These are phyloP conservation scores for Cavenderia fasciculata DNA, from an alignment of 78 protist species.

Conservation along the genomic window DNA sequence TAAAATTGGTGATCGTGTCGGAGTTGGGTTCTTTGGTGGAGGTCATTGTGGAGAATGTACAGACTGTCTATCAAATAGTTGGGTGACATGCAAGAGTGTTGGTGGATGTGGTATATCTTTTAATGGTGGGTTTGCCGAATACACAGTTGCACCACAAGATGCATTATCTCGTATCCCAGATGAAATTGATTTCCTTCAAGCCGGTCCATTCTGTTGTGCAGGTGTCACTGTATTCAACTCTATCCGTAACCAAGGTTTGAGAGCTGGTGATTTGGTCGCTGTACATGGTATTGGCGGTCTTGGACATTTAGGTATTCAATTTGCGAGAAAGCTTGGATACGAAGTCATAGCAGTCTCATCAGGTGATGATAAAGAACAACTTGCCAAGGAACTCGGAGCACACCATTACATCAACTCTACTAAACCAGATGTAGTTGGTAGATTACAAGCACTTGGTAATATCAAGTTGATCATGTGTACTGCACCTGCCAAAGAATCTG, in stretches of 20 bases:
- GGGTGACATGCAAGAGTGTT: conserved; percentile 6
- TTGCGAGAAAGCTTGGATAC: conserved; percentile 47
- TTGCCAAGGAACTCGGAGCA: conserved; percentile 52
- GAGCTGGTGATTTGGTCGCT: conserved; percentile 46
- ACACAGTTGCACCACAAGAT: conserved; percentile 27
- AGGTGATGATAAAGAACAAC: background rate
- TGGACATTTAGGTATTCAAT: conserved; percentile 84
- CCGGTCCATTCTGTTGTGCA: conserved; percentile 81
- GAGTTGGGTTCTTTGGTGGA: conserved; percentile 74
- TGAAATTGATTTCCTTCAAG: background rate
- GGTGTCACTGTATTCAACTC: conserved; percentile 79
- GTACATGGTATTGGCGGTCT: conserved; percentile 83
- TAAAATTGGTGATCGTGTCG: conserved; percentile 62
- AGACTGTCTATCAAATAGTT: conserved; percentile 27
- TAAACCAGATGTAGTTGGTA: conserved; percentile 22
- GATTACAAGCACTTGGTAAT: conserved; percentile 2
- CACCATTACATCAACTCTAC: conserved; percentile 24
- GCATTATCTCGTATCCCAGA: conserved; percentile 26
- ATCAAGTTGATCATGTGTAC: conserved; percentile 8
- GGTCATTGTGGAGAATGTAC: conserved; percentile 75
- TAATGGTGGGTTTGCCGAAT: conserved; percentile 70
- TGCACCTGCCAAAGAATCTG: conserved; percentile 12
- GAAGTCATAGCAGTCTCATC: conserved; percentile 49
- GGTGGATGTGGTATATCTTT: conserved; percentile 17
- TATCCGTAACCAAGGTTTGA: conserved; percentile 13